Evolutionary conservation across 192 early-diverging fungal genomes (phyloP).

Genomic region (Entomortierella parvispora): DNA sequence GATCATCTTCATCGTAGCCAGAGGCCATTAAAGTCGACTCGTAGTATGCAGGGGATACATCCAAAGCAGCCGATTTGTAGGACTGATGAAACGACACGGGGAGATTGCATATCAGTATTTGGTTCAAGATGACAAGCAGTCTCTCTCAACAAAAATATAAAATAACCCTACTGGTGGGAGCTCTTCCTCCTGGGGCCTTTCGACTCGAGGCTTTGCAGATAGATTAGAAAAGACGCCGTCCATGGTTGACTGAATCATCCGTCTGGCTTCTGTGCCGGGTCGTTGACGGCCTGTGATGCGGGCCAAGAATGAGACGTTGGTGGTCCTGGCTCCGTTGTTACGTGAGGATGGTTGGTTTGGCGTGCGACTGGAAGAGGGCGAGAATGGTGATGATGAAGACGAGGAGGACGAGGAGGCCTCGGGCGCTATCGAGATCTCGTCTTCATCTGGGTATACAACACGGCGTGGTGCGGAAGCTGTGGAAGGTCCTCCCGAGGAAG

Average conservation of each 20-base stretch:
- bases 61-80: conserved; percentile 42
- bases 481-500: conserved; percentile 7
- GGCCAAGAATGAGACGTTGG: conserved; percentile 33
- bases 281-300: conserved; percentile 31
- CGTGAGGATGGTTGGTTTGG: neutral
- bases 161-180: conserved; percentile 32
- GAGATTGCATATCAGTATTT: conserved; percentile 1
- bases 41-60: conserved; percentile 45
- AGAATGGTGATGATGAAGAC: conserved; percentile 8
- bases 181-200: conserved; percentile 43
- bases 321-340: conserved; percentile 18
- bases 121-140: too few species aligned
- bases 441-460: conserved; percentile 6
- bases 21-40: conserved; percentile 59
- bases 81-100: too few species aligned
- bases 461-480: conserved; percentile 22
- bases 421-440: conserved; percentile 29
- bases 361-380: conserved; percentile 1
- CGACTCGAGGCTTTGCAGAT: conserved; percentile 37
- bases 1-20: conserved; percentile 77
- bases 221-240: conserved; percentile 48
- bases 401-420: conserved; percentile 7
- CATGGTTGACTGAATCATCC: conserved; percentile 35
- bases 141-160: too few species aligned
- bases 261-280: conserved; percentile 20